Base-by-base conservation (phyloP, 1,139 yeast genomes). In the Blastobotrys indianensis region DNA sequence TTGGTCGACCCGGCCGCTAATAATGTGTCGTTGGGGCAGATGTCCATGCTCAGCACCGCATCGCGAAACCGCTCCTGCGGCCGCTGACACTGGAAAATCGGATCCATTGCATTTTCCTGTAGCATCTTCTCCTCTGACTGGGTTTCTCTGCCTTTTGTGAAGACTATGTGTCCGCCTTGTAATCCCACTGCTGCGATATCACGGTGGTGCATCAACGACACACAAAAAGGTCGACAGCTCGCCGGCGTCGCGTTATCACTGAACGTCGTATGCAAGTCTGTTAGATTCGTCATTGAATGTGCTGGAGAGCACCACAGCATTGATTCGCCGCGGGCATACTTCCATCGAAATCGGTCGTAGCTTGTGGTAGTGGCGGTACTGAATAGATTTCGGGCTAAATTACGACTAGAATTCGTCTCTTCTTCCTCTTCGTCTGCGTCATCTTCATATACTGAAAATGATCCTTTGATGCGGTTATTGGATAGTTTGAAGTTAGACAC, bases 111-210 rank as follows among this genome's bases (percentile, higher is more conserved):
- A 25, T 12, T 16, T 36, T 38, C 12, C 32, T 30, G n/a, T 23
- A n/a, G 8, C 37, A 42, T 4, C 25, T 30, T 11, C 15, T 9
- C 15, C 17, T 23, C 23, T 13, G 32, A 1, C 40, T 29, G 23
- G 16, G 29, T 15, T 16, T 10, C 25, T 2, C 30, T 30, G 28
- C 15, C 15, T 4, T 29, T 17, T 13, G 37, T 28, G 30, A 37
- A 4, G 20, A 31, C 12, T 11, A 42, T 12, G 15, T 42, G 36
- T 1, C 49, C 49, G 13, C 42, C 45, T 16, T 41, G 42, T 30
- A 39, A 17, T 15, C 49, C 49, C 3, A 38, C 32, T 4, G 34
- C 39, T 23, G 37, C 41, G 2, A 16, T 13, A 23, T 46, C 30
- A 9, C 32, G 11, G 4, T 28, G 11, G 10, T 36, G 32, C n/a